Percentiles rank a stretch among this genome's conserved stretches.
Evolutionary conservation across 768 basidiomycete genomes (phyloP).

Genomic region (Rhizopogon vesiculosus): DNA sequence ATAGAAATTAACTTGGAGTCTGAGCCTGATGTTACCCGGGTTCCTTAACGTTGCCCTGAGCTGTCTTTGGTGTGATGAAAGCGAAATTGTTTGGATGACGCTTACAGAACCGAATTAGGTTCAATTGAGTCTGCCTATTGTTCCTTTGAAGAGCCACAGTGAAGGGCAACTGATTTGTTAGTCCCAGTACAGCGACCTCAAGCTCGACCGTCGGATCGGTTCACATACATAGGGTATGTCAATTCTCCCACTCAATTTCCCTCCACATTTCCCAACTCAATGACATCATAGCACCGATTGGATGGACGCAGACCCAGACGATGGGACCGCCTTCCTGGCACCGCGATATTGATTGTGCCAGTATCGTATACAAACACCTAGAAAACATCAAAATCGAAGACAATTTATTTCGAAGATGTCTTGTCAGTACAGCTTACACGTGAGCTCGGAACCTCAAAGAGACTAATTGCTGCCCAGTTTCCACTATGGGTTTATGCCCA

Average conservation of each 20-base stretch:
- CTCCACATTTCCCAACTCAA: neutral
- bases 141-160: neutral
- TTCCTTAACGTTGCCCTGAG: neutral
- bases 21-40: neutral
- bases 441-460: too few species aligned
- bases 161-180: neutral
- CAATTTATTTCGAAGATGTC: too few species aligned
- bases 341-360: too few species aligned
- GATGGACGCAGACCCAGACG: conserved; percentile 76
- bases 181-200: neutral
- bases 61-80: neutral
- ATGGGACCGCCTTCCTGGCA: too few species aligned
- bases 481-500: too few species aligned
- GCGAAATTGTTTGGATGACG: neutral
- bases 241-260: neutral
- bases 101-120: neutral
- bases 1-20: too few species aligned
- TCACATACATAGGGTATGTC: conserved; percentile 40
- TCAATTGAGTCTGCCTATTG: neutral
- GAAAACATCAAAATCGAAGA: too few species aligned
- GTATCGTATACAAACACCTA: too few species aligned
- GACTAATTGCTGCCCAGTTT: too few species aligned
- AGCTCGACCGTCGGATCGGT: conserved; percentile 11
- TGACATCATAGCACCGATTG: conserved; percentile 40
- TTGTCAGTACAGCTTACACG: too few species aligned